Evolutionary conservation across 2,329 filamentous ascomycete genomes (phyloP).

Genomic region (Venturia effusa): DNA sequence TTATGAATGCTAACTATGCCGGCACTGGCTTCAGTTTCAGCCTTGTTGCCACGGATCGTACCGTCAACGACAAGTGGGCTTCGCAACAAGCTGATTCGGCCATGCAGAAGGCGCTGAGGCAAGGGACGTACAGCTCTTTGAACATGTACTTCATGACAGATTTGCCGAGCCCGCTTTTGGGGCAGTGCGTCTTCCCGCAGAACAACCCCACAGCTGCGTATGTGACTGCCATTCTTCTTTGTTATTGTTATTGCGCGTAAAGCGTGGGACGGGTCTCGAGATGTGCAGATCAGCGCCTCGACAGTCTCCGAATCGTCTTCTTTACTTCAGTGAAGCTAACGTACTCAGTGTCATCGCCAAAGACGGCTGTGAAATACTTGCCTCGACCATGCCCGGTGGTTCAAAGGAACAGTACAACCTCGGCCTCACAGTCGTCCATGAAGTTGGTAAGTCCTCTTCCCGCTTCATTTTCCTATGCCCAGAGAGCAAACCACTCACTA

Average conservation of each 20-base stretch:
- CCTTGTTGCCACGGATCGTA: not conserved
- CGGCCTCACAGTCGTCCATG: constrained; percentile 37
- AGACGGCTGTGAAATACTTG: constrained; percentile 43
- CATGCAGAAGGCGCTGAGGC: constrained; percentile 44
- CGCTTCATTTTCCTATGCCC: not conserved
- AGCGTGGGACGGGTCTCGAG: too few relatives aligned
- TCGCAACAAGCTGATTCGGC: constrained; percentile 12
- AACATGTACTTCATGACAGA: constrained; percentile 52
- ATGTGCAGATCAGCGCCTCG: too few relatives aligned
- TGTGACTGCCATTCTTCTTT: not conserved
- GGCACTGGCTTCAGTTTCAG: constrained; percentile 1
- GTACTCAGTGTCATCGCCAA: constrained; percentile 16
- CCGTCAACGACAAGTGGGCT: constrained; percentile 3
- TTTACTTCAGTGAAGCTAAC: not conserved
- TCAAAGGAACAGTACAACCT: constrained; percentile 33
- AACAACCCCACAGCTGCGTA: constrained; percentile 16
- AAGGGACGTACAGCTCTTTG: constrained; percentile 42
- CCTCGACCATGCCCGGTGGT: constrained; percentile 40
- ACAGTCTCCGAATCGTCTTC: not conserved
- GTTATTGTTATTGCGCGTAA: constrained; percentile 14
- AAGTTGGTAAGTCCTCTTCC: constrained; percentile 18
- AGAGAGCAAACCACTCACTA: not conserved
- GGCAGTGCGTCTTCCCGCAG: constrained; percentile 43
- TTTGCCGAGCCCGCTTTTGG: constrained; percentile 36
- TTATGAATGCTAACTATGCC: not conserved